Conservation (phyloP, 192 early-diverging fungal genomes). For the Polychytrium aggregatum region DNA sequence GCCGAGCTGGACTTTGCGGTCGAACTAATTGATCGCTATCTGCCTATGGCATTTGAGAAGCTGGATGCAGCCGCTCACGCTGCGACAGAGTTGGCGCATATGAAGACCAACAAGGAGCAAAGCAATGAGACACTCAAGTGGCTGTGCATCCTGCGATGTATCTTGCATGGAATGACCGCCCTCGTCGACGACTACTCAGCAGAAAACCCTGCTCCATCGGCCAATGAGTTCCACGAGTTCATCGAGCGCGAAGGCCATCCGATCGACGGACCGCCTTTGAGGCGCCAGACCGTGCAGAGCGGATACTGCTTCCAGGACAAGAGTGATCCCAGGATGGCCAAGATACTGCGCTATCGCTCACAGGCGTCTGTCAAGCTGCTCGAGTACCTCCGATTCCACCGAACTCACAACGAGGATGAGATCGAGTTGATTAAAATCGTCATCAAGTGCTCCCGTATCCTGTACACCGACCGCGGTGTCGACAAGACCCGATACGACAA, state of each 20-base stretch:
- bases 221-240: no score
- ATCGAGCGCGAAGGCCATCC: no score
- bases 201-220: no score
- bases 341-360: conserved; percentile 36
- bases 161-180: no score
- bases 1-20: conserved; percentile 58
- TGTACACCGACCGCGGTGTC: conserved; percentile 41
- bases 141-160: no score
- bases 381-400: conserved; percentile 37
- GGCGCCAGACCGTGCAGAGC: no score
- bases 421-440: conserved; percentile 62
- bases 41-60: not conserved
- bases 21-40: conserved; percentile 42
- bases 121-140: no score
- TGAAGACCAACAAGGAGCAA: no score
- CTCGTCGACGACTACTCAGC: no score
- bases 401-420: conserved; percentile 53
- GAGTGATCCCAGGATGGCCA: conserved; percentile 33
- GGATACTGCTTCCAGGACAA: conserved; percentile 61
- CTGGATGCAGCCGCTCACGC: conserved; percentile 2
- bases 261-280: no score
- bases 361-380: conserved; percentile 40
- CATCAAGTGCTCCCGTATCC: conserved; percentile 40
- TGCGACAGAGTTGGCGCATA: no score
- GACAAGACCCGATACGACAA: conserved; percentile 11